Conservation (phyloP, 345 rosid species). For the Ceriops zippeliana region DNA sequence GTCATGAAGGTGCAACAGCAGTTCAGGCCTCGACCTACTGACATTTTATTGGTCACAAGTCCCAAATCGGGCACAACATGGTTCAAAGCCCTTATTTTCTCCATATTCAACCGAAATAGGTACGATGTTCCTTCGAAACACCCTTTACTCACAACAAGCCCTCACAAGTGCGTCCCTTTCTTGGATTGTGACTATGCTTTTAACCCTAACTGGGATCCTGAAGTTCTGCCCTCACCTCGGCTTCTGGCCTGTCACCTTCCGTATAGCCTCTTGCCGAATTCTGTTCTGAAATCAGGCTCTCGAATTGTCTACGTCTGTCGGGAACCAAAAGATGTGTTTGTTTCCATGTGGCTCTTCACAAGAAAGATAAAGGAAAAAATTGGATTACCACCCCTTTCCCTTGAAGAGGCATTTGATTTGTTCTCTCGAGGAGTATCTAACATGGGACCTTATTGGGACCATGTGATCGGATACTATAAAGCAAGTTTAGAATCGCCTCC, state of each 20-base stretch:
- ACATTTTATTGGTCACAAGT: neutral
- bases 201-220: neutral
- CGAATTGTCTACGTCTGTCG: neutral
- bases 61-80: slow-evolving; percentile 8
- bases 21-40: neutral
- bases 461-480: neutral
- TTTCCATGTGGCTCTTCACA: slow-evolving; percentile 3
- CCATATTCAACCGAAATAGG: neutral
- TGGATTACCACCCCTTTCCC: neutral
- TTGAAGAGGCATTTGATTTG: neutral
- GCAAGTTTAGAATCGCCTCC: too few species aligned
- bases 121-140: neutral
- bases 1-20: neutral
- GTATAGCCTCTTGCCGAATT: neutral
- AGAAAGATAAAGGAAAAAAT: neutral
- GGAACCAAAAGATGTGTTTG: slow-evolving; percentile 8
- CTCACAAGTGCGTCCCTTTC: neutral
- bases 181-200: neutral
- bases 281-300: neutral
- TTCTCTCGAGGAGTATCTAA: neutral
- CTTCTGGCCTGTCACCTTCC: neutral
- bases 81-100: neutral
- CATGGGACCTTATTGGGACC: neutral
- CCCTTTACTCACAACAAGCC: neutral
- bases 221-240: neutral